Conservation (phyloP, 441 rosid species). For the Erodium moschatum region DNA sequence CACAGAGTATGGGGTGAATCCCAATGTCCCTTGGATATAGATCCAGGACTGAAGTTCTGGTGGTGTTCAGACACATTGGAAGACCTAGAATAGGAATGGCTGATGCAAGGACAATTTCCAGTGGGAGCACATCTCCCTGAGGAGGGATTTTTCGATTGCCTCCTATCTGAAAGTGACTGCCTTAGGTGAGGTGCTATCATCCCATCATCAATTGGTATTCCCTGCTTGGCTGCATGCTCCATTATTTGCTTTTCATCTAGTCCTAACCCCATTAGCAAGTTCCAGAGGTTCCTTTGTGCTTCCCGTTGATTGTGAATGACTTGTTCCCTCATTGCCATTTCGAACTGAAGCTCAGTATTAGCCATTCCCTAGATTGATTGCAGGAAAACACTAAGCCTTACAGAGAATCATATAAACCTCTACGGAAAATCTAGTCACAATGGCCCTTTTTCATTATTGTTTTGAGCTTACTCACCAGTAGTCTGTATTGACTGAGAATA, state of each 20-base stretch:
- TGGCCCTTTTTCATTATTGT: not conserved
- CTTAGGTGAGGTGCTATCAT: constrained; percentile 38
- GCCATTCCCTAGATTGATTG: constrained; percentile 57
- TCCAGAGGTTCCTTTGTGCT: constrained; percentile 74
- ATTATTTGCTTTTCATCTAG: constrained; percentile 59
- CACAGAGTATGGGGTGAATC: constrained; percentile 39
- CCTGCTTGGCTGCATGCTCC: constrained; percentile 69
- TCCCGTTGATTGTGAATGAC: constrained; percentile 77
- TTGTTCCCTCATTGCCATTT: constrained; percentile 95
- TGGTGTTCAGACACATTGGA: constrained; percentile 45
- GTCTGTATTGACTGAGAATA: constrained; percentile 79
- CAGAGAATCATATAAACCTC: constrained; percentile 5
- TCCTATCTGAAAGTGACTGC: constrained; percentile 32
- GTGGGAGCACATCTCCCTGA: constrained; percentile 23
- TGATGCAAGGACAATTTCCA: constrained; percentile 29
- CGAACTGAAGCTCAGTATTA: constrained; percentile 83
- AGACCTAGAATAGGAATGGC: constrained; percentile 43
- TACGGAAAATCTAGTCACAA: not conserved
- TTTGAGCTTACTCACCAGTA: constrained; percentile 53
- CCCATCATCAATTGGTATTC: constrained; percentile 73
- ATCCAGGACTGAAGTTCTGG: constrained; percentile 35
- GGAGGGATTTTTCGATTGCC: constrained; percentile 34
- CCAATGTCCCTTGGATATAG: constrained; percentile 38
- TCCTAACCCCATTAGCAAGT: constrained; percentile 66
- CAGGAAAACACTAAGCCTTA: constrained; percentile 17